Percentiles rank a stretch among this genome's conserved stretches.
Evolutionary conservation across 75 land plant genomes (phyloP).

Genomic region (Pinus tabuliformis): DNA sequence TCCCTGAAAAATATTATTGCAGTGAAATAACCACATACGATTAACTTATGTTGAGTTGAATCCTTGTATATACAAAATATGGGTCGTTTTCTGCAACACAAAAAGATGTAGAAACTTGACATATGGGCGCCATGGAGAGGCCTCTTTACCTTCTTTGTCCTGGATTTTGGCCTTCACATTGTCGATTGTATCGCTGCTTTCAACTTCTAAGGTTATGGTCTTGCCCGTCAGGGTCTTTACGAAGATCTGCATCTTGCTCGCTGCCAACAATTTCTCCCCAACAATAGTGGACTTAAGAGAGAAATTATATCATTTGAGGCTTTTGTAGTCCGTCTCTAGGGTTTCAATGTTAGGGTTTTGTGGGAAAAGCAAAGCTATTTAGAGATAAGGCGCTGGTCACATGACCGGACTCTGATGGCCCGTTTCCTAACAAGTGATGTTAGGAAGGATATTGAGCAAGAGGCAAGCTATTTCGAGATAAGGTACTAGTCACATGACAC

Average conservation of each 20-base stretch:
- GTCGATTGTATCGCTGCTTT: conserved; percentile 16
- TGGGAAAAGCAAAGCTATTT: no score
- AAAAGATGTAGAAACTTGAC: neutral
- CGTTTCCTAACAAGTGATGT: no score
- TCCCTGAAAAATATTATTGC: neutral
- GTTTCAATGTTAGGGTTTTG: neutral
- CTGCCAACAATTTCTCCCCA: neutral
- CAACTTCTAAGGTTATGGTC: conserved; percentile 15
- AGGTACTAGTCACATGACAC: no score
- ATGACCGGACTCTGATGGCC: no score
- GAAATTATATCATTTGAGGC: neutral
- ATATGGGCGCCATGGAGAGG: neutral
- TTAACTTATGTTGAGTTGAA: neutral
- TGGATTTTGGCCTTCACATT: conserved; percentile 13
- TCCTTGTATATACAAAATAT: neutral
- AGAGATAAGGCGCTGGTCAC: no score
- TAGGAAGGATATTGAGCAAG: no score
- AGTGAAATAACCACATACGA: neutral
- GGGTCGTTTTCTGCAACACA: neutral
- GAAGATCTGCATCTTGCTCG: conserved; percentile 19
- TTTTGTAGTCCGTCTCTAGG: neutral
- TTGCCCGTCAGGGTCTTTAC: conserved; percentile 18
- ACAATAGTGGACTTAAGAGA: neutral
- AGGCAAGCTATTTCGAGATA: no score
- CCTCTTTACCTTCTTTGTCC: conserved; percentile 5